Conservation (phyloP, 1,284 basidiomycete species). For the Waitea zeae region DNA sequence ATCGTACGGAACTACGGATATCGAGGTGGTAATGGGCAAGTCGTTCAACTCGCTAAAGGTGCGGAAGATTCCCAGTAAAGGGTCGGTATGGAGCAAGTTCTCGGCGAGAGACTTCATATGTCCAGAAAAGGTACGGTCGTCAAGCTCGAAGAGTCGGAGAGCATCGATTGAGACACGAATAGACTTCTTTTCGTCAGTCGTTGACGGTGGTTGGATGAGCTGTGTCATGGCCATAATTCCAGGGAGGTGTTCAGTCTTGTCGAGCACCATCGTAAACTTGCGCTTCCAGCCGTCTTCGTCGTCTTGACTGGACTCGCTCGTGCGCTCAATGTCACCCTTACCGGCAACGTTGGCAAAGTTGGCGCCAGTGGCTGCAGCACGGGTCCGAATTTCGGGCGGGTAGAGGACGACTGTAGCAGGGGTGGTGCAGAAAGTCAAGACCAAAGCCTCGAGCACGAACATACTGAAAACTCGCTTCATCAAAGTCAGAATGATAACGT, state of each 20-base stretch:
- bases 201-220: slow-evolving; percentile 29
- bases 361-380: slow-evolving; percentile 23
- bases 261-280: slow-evolving; percentile 75
- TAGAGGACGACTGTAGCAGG: slow-evolving; percentile 70
- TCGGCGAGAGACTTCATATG: slow-evolving; percentile 36
- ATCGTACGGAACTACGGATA: slow-evolving; percentile 40
- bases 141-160: slow-evolving; percentile 48
- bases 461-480: slow-evolving; percentile 57
- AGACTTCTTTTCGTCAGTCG: not conserved
- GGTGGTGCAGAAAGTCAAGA: slow-evolving; percentile 81
- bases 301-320: slow-evolving; percentile 4
- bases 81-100: slow-evolving; percentile 36
- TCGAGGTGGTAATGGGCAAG: slow-evolving; percentile 29
- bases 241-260: slow-evolving; percentile 77
- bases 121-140: slow-evolving; percentile 45
- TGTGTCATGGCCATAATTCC: slow-evolving; percentile 56
- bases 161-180: slow-evolving; percentile 17
- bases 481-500: slow-evolving; percentile 1
- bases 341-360: slow-evolving; percentile 26
- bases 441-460: slow-evolving; percentile 82
- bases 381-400: slow-evolving; percentile 42
- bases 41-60: slow-evolving; percentile 43
- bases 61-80: slow-evolving; percentile 41
- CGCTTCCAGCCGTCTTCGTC: slow-evolving; percentile 20
- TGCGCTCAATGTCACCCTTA: slow-evolving; percentile 12